A percentile compares a stretch with the other conserved stretches of the same genome.
Evolutionary conservation across 352 stramenopile species (phyloP).

Genomic region (Phytophthora citrophthora): DNA sequence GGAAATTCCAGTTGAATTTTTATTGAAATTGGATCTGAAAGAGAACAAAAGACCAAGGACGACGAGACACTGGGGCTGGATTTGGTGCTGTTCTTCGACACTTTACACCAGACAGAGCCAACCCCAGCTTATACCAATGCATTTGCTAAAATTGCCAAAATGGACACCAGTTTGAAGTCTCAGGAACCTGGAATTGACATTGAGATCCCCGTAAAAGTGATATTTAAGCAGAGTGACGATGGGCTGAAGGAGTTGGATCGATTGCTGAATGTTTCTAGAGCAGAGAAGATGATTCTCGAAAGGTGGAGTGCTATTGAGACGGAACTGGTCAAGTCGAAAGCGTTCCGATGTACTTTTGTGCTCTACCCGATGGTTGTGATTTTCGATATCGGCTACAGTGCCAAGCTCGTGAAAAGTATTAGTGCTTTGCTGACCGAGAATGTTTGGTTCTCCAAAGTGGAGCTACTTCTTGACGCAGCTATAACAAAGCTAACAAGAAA

Average conservation of each 20-base stretch:
- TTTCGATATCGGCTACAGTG: background rate
- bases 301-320: background rate
- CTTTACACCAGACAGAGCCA: background rate
- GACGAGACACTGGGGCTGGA: background rate
- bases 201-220: conserved; percentile 4
- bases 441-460: too few relatives aligned
- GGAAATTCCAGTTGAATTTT: conserved; percentile 10
- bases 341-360: background rate
- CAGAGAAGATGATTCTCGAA: background rate
- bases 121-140: conserved; percentile 1
- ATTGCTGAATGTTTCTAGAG: background rate
- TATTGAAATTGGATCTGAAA: background rate
- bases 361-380: background rate
- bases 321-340: background rate
- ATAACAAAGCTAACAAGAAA: background rate
- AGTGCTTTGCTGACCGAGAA: background rate
- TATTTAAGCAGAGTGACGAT: background rate
- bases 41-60: background rate
- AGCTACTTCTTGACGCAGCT: too few relatives aligned
- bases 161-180: background rate
- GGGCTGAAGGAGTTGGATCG: background rate
- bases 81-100: background rate
- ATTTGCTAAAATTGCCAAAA: conserved; percentile 4
- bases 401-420: background rate
- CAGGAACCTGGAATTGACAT: background rate